Evolutionary conservation across 2,329 filamentous ascomycete genomes (phyloP), one percentile per base, ranked within the genome.

Genomic region (Nemania sp.): DNA sequence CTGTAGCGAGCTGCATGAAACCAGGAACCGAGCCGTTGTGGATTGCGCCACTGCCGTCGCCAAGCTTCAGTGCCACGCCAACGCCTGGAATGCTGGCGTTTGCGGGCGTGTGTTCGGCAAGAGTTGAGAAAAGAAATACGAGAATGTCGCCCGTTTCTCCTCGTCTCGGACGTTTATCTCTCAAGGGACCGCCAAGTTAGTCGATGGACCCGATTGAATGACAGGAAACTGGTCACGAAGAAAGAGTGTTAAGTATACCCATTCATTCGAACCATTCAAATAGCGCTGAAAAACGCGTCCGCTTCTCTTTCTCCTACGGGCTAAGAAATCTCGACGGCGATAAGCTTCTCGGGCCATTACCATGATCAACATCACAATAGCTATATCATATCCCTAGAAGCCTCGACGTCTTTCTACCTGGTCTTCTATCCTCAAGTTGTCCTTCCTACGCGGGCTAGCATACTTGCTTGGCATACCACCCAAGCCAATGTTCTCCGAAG

Each of bases 381-480:
- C 20, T 20, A 22, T 15, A 47, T 5, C 43, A 22, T 22, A 47
- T 15, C 20, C 18, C 4, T 10, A 15, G 18, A 3, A 20, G 18
- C 11, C 6, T 47, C 18, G 6, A 22, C 22, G 6, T 20, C 43
- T 47, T 10, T 20, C 18, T 47, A 5, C 7, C n/a, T 47, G 11
- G 10, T 6, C 41, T 7, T 45, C 41, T 15, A 35, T 35, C 6
- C 13, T 10, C 15, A 22, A n/a, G 13, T 15, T 29, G 10, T 51
- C 61, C 53, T 63, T 41, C 41, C 41, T 15, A 38, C 27, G 27
- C 15, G 18, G 43, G 52, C 52, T 51, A 51, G 52, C 22, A 32
- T 32, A 41, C 41, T 8, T 11, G 20, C 64, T 67, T 62, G 58
- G 59, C 59, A 13, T 20, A 15, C 35, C 32, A 20, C 20, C 47